A percentile compares a stretch with the other conserved stretches of the same genome.
Conservation (phyloP, 2,329 filamentous ascomycete species). For the Emericellopsis cladophorae region DNA sequence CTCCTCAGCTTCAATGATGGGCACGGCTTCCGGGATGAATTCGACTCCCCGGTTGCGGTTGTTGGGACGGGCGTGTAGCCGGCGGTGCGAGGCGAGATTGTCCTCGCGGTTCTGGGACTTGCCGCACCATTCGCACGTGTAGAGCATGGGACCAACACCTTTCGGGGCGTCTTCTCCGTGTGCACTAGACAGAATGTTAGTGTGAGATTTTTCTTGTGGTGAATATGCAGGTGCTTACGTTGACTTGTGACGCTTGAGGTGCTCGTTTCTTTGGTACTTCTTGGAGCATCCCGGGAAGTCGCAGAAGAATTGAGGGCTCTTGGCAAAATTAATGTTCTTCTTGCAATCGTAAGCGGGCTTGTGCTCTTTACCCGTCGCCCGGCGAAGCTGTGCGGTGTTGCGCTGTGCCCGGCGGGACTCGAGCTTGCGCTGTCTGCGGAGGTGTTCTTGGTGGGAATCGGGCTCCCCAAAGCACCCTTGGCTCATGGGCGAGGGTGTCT, state of each 20-base stretch:
- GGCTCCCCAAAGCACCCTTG: no score
- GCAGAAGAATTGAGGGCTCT: conserved; percentile 30
- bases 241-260: conserved; percentile 40
- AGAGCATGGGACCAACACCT: conserved; percentile 24
- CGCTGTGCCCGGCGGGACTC: conserved; percentile 28
- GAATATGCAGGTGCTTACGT: conserved; percentile 25
- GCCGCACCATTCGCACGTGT: conserved; percentile 27
- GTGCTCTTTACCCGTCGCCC: conserved; percentile 10
- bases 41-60: conserved; percentile 24
- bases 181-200: conserved; percentile 14
- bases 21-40: conserved; percentile 24
- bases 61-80: conserved; percentile 24
- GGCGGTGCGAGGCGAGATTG: conserved; percentile 28
- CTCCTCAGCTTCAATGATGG: conserved; percentile 26
- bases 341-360: conserved; percentile 5
- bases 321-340: conserved; percentile 19
- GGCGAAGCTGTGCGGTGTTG: conserved; percentile 29
- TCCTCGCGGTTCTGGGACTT: conserved; percentile 27
- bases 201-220: neutral
- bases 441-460: conserved; percentile 13
- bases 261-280: conserved; percentile 39
- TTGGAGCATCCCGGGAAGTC: conserved; percentile 31
- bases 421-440: conserved; percentile 23
- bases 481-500: conserved; percentile 19
- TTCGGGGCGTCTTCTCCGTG: no score